Evolutionary conservation across 257 asterid species (phyloP).

Genomic region (Voacanga thouarsii): DNA sequence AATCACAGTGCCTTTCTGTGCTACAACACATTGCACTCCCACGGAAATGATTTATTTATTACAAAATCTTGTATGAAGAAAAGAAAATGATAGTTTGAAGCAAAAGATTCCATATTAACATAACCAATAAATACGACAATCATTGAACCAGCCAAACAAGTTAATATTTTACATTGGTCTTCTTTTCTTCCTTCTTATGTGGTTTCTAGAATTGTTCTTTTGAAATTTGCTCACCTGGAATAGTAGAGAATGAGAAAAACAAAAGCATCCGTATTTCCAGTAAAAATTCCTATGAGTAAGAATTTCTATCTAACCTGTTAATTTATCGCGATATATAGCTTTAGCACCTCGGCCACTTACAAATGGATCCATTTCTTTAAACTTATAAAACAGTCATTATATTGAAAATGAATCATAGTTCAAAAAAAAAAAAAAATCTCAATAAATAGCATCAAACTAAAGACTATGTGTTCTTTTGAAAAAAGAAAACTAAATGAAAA

Average conservation of each 20-base stretch:
- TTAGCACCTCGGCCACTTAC: slow-evolving; percentile 80
- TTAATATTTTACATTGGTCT: slow-evolving; percentile 67
- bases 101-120: not conserved
- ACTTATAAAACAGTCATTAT: slow-evolving; percentile 38
- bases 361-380: slow-evolving; percentile 68
- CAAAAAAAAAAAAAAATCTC: slow-evolving; percentile 3
- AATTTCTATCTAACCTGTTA: slow-evolving; percentile 52
- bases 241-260: slow-evolving; percentile 17
- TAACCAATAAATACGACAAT: not conserved
- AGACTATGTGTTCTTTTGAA: not conserved
- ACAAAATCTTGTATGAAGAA: too few relatives aligned
- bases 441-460: not conserved
- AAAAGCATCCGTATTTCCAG: slow-evolving; percentile 9
- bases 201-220: slow-evolving; percentile 65
- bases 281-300: not conserved
- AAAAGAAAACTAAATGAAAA: not conserved
- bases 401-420: not conserved
- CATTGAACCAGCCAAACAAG: not conserved
- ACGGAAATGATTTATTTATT: too few relatives aligned
- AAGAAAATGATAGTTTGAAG: not conserved
- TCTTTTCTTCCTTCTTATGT: slow-evolving; percentile 61
- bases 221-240: slow-evolving; percentile 75
- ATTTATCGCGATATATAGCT: slow-evolving; percentile 70
- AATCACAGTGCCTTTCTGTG: too few relatives aligned
- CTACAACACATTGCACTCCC: too few relatives aligned